These are phyloP conservation scores for Tricholoma hemisulphureum DNA, from an alignment of 768 basidiomycete genomes.

Conservation along the genomic window DNA sequence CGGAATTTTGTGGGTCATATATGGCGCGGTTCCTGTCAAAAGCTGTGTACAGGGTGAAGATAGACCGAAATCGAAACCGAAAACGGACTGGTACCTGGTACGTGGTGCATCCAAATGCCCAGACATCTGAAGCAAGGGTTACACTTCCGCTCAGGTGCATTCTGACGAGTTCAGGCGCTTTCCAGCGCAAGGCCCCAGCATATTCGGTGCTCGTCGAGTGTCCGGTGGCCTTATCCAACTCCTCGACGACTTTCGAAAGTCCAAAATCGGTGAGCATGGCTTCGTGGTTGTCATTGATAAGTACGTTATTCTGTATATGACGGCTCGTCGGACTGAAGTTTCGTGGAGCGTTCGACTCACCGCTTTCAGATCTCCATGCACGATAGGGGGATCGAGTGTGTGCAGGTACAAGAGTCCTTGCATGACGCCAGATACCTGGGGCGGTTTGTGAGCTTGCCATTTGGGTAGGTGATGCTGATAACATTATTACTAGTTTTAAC, in stretches of 20 bases:
- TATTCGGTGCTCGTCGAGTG: slow-evolving; percentile 25
- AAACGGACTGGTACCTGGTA: slow-evolving; percentile 25
- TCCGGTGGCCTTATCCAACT: slow-evolving; percentile 22
- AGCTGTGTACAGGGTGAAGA: neutral
- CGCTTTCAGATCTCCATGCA: slow-evolving; percentile 30
- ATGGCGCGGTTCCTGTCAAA: slow-evolving; percentile 24
- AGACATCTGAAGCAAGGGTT: slow-evolving; percentile 30
- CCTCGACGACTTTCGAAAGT: slow-evolving; percentile 34
- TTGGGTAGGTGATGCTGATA: neutral
- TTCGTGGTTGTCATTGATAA: slow-evolving; percentile 38
- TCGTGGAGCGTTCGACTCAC: slow-evolving; percentile 14
- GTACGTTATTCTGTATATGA: slow-evolving; percentile 39
- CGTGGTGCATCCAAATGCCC: slow-evolving; percentile 36
- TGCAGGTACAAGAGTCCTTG: slow-evolving; percentile 44
- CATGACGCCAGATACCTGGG: slow-evolving; percentile 42
- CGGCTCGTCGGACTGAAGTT: neutral
- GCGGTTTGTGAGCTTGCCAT: neutral
- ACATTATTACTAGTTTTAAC: slow-evolving; percentile 38
- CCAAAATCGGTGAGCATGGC: slow-evolving; percentile 49
- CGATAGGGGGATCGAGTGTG: slow-evolving; percentile 35
- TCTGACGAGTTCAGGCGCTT: slow-evolving; percentile 30
- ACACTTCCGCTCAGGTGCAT: slow-evolving; percentile 18
- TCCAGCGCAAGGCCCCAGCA: slow-evolving; percentile 32
- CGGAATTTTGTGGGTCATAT: neutral
- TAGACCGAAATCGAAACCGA: neutral